Evolutionary conservation across 805 yeast species (phyloP), one percentile per base, ranked within the genome.

Genomic region (Kuraishia capsulata): DNA sequence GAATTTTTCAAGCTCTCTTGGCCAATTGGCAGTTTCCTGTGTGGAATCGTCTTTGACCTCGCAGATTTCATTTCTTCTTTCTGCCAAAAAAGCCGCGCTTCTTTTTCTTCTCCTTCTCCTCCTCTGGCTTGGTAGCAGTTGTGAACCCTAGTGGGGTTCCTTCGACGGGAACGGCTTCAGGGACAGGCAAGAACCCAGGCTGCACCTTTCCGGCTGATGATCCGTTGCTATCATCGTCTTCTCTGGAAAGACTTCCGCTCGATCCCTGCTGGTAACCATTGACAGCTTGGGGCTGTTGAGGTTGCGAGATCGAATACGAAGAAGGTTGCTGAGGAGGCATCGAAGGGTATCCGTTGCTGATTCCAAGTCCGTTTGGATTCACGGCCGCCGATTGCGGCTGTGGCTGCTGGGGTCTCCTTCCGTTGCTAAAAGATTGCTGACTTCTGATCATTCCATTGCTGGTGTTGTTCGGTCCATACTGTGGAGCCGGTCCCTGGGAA

Each of bases 41-140:
- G n/a, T n/a, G n/a, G n/a, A n/a, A n/a, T n/a, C 26, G 26, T 24
- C 8, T 24, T 8, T 9, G 11, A 24, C 26, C 11, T 24, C 8
- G 11, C 11, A 11, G 8, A 24, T 8, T 36, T 40, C 47, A 44
- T 36, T 35, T 37, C 50, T 58, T 61, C 51, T 71, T 73, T 52
- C 81, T 72, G 38, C 95, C 87, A 54, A 90, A 88, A 35, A 86
- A 60, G 4, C 92, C 87, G 49, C 75, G 72, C 74, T 82, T 85
- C 74, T 81, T 78, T 74, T 83, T 81, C 64, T 73, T 70, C 52
- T 65, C 64, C 55, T 63, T 51, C 24, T 53, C 57, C 14, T 28
- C 31, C 5, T 13, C 17, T 17, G 9, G 9, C 5, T 8, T 13
- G 8, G 26, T 11, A 23, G 10, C 26, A 6, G 31, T 5, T 14